A percentile compares a stretch with the other conserved stretches of the same genome.
These are phyloP conservation scores for Tolypocladium pustulatum DNA, from an alignment of 2,329 filamentous ascomycete genomes.

Conservation along the genomic window DNA sequence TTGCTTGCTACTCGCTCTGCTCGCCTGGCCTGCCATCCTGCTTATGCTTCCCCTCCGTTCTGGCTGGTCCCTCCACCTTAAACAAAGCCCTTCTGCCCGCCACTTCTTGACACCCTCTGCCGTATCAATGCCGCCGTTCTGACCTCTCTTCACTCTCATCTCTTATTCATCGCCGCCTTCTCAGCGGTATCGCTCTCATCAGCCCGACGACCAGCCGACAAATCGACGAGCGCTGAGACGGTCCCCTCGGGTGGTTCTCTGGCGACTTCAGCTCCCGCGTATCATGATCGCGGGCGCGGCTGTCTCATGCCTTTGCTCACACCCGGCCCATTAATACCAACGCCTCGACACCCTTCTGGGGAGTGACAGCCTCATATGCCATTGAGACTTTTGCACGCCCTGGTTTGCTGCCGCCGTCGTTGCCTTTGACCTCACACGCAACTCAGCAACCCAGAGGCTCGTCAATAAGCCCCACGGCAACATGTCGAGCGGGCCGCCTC, in stretches of 20 bases:
- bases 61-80: background rate
- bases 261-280: background rate
- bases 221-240: background rate
- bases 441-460: background rate
- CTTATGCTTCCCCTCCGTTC: background rate
- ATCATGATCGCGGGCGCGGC: background rate
- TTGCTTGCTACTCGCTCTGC: background rate
- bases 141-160: background rate
- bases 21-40: background rate
- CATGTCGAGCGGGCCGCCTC: conserved; percentile 19
- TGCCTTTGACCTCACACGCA: background rate
- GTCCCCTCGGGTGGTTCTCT: background rate
- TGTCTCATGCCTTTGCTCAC: background rate
- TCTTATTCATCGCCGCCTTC: background rate
- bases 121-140: background rate
- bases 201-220: background rate
- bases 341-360: background rate
- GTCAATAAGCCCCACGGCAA: background rate
- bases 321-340: background rate
- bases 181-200: background rate
- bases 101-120: background rate
- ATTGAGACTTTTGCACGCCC: background rate
- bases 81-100: background rate
- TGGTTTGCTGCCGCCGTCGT: background rate
- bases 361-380: background rate